Conservation (phyloP, 116 monocot genomes). For the Iris pallida region DNA sequence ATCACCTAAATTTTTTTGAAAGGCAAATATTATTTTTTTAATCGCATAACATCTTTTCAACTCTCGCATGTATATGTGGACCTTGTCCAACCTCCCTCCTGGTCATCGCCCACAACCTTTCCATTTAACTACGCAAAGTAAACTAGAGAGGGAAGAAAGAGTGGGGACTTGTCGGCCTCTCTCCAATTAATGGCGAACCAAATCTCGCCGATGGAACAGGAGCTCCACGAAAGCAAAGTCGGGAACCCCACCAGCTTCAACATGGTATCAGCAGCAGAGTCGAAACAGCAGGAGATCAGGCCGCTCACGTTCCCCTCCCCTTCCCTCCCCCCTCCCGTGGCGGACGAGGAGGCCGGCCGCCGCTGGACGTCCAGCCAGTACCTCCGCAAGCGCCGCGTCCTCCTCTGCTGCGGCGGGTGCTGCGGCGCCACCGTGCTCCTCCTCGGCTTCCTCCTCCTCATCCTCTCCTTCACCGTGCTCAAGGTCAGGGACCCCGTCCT, state of each 20-base stretch:
- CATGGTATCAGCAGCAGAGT: background rate
- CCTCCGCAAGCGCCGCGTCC: conserved; percentile 19
- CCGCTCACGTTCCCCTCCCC: background rate
- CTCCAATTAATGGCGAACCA: too few relatives aligned
- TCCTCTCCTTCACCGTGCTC: conserved; percentile 49
- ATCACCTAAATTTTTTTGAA: too few relatives aligned
- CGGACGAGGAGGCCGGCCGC: background rate
- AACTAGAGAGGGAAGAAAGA: too few relatives aligned
- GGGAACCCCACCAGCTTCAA: background rate
- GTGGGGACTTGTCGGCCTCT: too few relatives aligned
- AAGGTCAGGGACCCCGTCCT: conserved; percentile 43
- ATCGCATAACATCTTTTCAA: too few relatives aligned
- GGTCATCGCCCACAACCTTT: too few relatives aligned
- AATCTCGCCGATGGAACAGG: too few relatives aligned
- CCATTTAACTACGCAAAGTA: too few relatives aligned
- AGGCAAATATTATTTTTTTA: too few relatives aligned
- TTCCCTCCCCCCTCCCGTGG: background rate
- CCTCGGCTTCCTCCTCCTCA: conserved; percentile 32
- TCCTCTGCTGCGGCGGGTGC: conserved; percentile 38
- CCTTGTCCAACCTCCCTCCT: too few relatives aligned
- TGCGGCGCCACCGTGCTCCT: conserved; percentile 20
- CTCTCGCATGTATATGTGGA: too few relatives aligned
- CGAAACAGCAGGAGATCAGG: background rate
- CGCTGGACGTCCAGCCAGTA: background rate
- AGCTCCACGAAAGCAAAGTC: too few relatives aligned